Percentiles rank a stretch among this genome's conserved stretches.
Conservation (phyloP, 2,329 filamentous ascomycete species). For the Kalmusia sp. region DNA sequence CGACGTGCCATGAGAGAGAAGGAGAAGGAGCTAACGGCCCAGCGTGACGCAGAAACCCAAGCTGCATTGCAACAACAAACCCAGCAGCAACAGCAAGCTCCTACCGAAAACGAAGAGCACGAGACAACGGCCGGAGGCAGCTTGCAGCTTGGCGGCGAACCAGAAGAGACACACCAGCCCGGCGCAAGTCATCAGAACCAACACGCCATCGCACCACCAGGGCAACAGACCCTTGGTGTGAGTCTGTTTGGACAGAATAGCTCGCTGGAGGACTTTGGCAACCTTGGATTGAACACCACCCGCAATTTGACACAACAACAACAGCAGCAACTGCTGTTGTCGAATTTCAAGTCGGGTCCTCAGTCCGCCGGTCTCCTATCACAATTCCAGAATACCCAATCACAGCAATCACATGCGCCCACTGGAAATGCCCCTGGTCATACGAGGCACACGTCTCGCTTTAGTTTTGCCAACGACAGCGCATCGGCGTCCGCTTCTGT, state of each 20-base stretch:
- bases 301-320: slow-evolving; percentile 83
- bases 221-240: slow-evolving; percentile 66
- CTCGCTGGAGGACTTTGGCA: slow-evolving; percentile 48
- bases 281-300: slow-evolving; percentile 63
- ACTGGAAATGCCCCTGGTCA: slow-evolving; percentile 71
- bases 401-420: slow-evolving; percentile 56
- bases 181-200: slow-evolving; percentile 66
- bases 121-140: slow-evolving; percentile 75
- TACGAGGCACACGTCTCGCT: slow-evolving; percentile 83
- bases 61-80: slow-evolving; percentile 51
- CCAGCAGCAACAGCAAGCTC: slow-evolving; percentile 39
- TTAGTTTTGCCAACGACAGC: slow-evolving; percentile 82
- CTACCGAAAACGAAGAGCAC: slow-evolving; percentile 69
- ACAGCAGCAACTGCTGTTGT: slow-evolving; percentile 70
- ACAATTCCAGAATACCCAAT: slow-evolving; percentile 52
- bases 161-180: slow-evolving; percentile 75
- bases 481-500: slow-evolving; percentile 67
- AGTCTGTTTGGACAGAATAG: slow-evolving; percentile 43
- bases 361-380: slow-evolving; percentile 62
- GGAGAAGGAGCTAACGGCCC: slow-evolving; percentile 63
- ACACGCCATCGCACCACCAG: slow-evolving; percentile 76
- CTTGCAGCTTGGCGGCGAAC: slow-evolving; percentile 88
- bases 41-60: slow-evolving; percentile 61
- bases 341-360: slow-evolving; percentile 62
- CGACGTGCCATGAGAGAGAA: slow-evolving; percentile 74